Conservation (phyloP, 1,284 basidiomycete genomes). For the Ganoderma meredithae region DNA sequence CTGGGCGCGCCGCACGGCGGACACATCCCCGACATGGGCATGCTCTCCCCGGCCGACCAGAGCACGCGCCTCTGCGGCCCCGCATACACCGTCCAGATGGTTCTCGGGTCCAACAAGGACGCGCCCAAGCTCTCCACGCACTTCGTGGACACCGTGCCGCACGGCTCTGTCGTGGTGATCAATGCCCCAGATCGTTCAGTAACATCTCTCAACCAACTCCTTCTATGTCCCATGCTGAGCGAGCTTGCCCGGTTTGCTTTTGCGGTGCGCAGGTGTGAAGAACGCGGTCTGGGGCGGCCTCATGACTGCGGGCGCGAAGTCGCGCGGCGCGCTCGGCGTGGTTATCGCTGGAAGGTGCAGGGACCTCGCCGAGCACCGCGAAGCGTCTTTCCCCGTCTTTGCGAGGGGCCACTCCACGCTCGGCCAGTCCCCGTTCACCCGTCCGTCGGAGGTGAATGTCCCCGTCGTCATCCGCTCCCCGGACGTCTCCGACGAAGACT, state of each 20-base stretch:
- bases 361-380: constrained; percentile 81
- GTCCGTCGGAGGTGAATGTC: constrained; percentile 81
- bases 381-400: constrained; percentile 77
- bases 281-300: constrained; percentile 94
- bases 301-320: constrained; percentile 86
- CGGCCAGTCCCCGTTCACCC: constrained; percentile 89
- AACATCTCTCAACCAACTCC: constrained; percentile 1
- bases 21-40: constrained; percentile 81
- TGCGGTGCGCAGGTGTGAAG: constrained; percentile 61
- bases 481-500: constrained; percentile 41
- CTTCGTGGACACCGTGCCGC: constrained; percentile 85
- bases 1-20: constrained; percentile 82
- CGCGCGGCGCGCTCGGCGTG: constrained; percentile 74
- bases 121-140: constrained; percentile 78
- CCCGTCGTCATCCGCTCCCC: constrained; percentile 71
- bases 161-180: constrained; percentile 78
- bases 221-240: constrained; percentile 16
- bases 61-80: constrained; percentile 68
- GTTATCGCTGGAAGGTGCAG: constrained; percentile 87
- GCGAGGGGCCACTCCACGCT: constrained; percentile 85
- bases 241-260: constrained; percentile 8
- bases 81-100: constrained; percentile 94
- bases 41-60: constrained; percentile 55
- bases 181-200: constrained; percentile 76
- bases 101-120: constrained; percentile 62